These are phyloP conservation scores for Candida coquimbonensis DNA, from an alignment of 805 yeast genomes.

Conservation along the genomic window DNA sequence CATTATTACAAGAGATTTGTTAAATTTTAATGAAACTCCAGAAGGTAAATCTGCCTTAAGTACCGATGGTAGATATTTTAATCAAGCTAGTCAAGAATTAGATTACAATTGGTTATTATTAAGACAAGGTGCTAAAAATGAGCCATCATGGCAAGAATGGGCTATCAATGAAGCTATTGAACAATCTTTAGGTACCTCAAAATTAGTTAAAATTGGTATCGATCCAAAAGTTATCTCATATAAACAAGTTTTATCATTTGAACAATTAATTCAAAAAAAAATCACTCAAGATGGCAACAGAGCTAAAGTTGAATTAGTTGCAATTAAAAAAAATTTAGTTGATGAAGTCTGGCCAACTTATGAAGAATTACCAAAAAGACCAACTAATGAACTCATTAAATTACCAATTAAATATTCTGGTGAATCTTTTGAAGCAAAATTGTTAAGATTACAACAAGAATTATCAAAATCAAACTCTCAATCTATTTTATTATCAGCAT, in stretches of 20 bases:
- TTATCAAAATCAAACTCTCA: slow-evolving; percentile 29
- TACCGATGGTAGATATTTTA: slow-evolving; percentile 92
- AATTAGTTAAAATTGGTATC: slow-evolving; percentile 57
- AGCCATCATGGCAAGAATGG: slow-evolving; percentile 78
- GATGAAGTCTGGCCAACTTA: slow-evolving; percentile 67
- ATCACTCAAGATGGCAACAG: slow-evolving; percentile 21
- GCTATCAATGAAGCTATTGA: slow-evolving; percentile 47
- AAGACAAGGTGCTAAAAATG: slow-evolving; percentile 70
- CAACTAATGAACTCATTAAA: slow-evolving; percentile 40
- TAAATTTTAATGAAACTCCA: slow-evolving; percentile 35
- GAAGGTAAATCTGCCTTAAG: slow-evolving; percentile 71
- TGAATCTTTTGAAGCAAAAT: slow-evolving; percentile 50
- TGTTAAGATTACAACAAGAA: slow-evolving; percentile 35
- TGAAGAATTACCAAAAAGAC: slow-evolving; percentile 57
- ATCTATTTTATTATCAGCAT: slow-evolving; percentile 56
- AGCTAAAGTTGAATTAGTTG: slow-evolving; percentile 38
- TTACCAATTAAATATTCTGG: slow-evolving; percentile 59
- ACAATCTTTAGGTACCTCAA: slow-evolving; percentile 34
- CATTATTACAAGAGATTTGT: slow-evolving; percentile 51
- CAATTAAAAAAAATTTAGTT: slow-evolving; percentile 58
- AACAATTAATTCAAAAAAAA: slow-evolving; percentile 22
- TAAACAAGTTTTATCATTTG: slow-evolving; percentile 26
- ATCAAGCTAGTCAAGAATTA: slow-evolving; percentile 82
- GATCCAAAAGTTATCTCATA: slow-evolving; percentile 72
- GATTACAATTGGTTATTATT: slow-evolving; percentile 74